Base-by-base conservation (phyloP, 2,329 filamentous ascomycete genomes). In the Neobulgaria alba region DNA sequence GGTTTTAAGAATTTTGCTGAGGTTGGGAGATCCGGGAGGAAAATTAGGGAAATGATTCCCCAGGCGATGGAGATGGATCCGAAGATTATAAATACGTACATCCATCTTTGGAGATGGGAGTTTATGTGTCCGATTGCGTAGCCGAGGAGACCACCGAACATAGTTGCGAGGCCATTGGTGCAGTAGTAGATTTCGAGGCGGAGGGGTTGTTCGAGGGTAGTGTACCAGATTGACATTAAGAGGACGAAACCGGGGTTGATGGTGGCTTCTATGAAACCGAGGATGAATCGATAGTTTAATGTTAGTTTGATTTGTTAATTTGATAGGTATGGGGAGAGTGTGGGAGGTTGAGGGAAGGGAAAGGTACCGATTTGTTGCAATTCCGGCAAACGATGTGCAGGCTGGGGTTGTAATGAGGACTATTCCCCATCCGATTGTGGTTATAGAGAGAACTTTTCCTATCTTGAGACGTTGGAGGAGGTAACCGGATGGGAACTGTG, bases 81-180 rank as follows among this genome's bases (percentile, higher is more conserved):
- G 50, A 77, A 75, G 45, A 79, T 75, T 12, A 77, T 49, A 58
- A 76, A 80, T 41, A 82, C 77, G 48, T 79, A 82, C 53, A 77
- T 75, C 79, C 79, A 84, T 0, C 70, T 72, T 0, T 70, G 65
- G 15, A 82, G 63, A 1, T 66, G 62, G 10, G 72, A 75, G 29
- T 67, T 63, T 48, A 77, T 76, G 47, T 77, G 67, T 60, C 67
- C 69, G 38, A 73, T 68, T 26, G 68, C 67, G 47, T 71, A 72
- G 66, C 69, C 71, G n/a, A 71, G 57, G 4, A 70, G 45, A 19
- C 58, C 63, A 8, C 68, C 67, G 29, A 67, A 46, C 20, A 70
- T 58, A 47, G 71, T 67, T 1, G 68, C 75, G 10, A 79, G 63
- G 2, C 75, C 75, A 47, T 78, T 77, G 2, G 69, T 73, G 46